Conservation (phyloP, 2,329 filamentous ascomycete species). For the Sclerotinia sclerotiorum region DNA sequence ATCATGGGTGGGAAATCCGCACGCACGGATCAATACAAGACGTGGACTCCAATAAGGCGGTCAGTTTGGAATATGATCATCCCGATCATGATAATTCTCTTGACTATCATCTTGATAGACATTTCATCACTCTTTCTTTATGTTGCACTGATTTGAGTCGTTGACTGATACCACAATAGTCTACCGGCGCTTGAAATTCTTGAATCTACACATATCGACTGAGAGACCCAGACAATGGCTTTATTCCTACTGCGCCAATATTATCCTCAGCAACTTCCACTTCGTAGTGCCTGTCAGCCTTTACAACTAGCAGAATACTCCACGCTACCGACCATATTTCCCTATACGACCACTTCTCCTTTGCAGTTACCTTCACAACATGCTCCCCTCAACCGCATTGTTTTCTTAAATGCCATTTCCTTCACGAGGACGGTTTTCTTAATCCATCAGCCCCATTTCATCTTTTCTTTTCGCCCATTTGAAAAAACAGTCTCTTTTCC, state of each 20-base stretch:
- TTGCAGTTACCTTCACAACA: not conserved
- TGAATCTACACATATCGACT: not conserved
- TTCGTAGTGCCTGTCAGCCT: constrained; percentile 8
- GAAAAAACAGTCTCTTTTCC: not conserved
- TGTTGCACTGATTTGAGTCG: not conserved
- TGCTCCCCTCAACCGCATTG: not conserved
- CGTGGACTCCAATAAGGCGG: constrained; percentile 21
- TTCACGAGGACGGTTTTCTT: not conserved
- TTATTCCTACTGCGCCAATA: not conserved
- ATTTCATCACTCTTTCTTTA: not conserved
- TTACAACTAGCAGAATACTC: constrained; percentile 9
- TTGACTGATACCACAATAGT: not conserved
- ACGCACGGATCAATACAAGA: constrained; percentile 26
- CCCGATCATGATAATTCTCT: not conserved
- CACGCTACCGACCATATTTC: not conserved
- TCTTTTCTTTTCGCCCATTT: not conserved
- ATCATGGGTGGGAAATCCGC: constrained; percentile 33
- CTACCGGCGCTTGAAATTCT: no score
- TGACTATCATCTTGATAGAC: not conserved
- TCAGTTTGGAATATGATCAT: constrained; percentile 22
- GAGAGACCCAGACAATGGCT: not conserved
- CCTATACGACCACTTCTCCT: not conserved
- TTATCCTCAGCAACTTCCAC: constrained; percentile 1
- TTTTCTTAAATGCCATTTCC: not conserved
- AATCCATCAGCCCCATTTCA: not conserved